Conservation (phyloP, 129 eudicot genomes). For the Scalesia atractyloides region DNA sequence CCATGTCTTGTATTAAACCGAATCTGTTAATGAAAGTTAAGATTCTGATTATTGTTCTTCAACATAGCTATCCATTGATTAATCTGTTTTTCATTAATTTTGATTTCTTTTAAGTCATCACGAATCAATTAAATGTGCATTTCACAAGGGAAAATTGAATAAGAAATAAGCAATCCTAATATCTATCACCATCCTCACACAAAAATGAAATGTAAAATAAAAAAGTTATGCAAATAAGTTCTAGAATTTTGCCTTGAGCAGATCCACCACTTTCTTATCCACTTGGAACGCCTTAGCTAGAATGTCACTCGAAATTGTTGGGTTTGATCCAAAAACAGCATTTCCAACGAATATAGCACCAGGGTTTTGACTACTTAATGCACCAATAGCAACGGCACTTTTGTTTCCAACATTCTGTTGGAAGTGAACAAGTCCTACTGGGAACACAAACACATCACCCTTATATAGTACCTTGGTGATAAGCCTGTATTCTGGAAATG, state of each 20-base stretch:
- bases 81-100: too few relatives aligned
- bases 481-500: slow-evolving; percentile 37
- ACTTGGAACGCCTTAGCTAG: slow-evolving; percentile 44
- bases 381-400: slow-evolving; percentile 36
- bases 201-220: slow-evolving; percentile 13
- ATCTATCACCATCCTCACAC: slow-evolving; percentile 26
- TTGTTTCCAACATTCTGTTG: slow-evolving; percentile 37
- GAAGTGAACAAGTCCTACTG: slow-evolving; percentile 45
- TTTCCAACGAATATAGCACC: slow-evolving; percentile 38
- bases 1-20: too few relatives aligned
- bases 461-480: slow-evolving; percentile 32
- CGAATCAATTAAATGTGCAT: neutral
- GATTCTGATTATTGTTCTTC: too few relatives aligned
- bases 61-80: too few relatives aligned
- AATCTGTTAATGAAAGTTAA: too few relatives aligned
- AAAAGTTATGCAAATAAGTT: slow-evolving; percentile 10
- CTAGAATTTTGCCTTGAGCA: slow-evolving; percentile 35
- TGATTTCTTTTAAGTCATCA: neutral
- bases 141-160: neutral
- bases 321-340: slow-evolving; percentile 46
- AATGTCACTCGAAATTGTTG: slow-evolving; percentile 24
- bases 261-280: slow-evolving; percentile 38
- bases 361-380: slow-evolving; percentile 43
- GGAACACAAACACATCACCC: slow-evolving; percentile 48
- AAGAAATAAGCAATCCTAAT: slow-evolving; percentile 23